Base-by-base conservation (phyloP, 208 protist species). In the Trypanosoma rangeli region DNA sequence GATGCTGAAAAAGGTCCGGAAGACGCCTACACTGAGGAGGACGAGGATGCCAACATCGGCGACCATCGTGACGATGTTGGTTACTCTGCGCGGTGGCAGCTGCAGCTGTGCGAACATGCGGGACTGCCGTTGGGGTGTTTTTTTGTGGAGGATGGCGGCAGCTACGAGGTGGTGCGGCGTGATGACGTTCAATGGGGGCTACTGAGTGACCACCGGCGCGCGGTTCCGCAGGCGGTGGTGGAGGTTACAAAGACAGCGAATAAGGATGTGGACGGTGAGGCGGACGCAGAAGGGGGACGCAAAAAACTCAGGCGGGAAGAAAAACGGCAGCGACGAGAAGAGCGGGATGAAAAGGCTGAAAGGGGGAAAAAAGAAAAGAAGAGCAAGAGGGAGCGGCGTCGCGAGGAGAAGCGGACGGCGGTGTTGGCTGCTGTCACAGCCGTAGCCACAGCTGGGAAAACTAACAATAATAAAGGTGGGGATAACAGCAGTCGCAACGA, bases 71-170 rank as follows among this genome's bases (percentile, higher is more conserved):
- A 5, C 39, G 16, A 35, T 50, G 13, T 7, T 5, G 18, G 1
- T 55, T 28, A 2, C 24, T 65, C 50, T 42, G 18, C 16, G 46
- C 4, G 46, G 22, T 12, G 33, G 28, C 33, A 53, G 39, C 5
- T 73, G 49, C 37, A 59, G 59, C 4, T 73, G 37, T 73, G 68
- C 37, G 35, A 56, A 31, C 56, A 65, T 35, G 58, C 49, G 0
- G 68, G 68, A n/a, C 59, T 60, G 15, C 68, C 68, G 18, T 9
- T 73, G 20, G 68, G 68, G 9, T 73, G 58, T 56, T 73, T 65
- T 33, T 4, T 44, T 24, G 68, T 73, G 5, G 68, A 65, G 28
- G 56, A 16, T n/a, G 68, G 68, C 16, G 68, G 68, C 9, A 48
- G 16, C 22, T 73, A 73, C 44, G 58, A 65, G 29, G 68, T 73